Evolutionary conservation across 352 stramenopile species (phyloP).

Genomic region (Lagenidium giganteum): DNA sequence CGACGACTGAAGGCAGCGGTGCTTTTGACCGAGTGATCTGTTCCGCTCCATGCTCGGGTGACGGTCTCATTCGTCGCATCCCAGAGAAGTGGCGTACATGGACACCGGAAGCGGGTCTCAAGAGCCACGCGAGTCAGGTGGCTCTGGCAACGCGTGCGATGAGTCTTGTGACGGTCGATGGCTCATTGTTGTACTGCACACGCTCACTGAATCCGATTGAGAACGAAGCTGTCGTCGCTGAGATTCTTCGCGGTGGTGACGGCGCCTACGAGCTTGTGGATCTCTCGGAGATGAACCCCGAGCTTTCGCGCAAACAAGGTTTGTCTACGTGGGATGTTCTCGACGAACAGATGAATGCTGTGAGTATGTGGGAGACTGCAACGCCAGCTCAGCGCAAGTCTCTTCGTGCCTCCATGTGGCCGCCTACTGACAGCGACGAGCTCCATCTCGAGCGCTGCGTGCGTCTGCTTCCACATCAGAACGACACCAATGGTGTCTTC

Average conservation of each 20-base stretch:
- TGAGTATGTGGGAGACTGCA: constrained; percentile 47
- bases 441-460: constrained; percentile 90
- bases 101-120: constrained; percentile 39
- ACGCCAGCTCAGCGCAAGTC: constrained; percentile 43
- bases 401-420: constrained; percentile 81
- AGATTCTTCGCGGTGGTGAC: constrained; percentile 46
- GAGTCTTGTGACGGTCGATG: constrained; percentile 39
- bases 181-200: constrained; percentile 65
- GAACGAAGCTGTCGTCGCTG: constrained; percentile 79
- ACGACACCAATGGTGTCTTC: constrained; percentile 98
- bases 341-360: constrained; percentile 31
- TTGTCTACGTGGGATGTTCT: constrained; percentile 53
- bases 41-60: constrained; percentile 72
- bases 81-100: constrained; percentile 80
- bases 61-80: constrained; percentile 72
- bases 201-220: constrained; percentile 81
- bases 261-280: constrained; percentile 62
- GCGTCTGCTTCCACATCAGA: constrained; percentile 95
- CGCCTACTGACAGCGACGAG: constrained; percentile 49
- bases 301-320: constrained; percentile 34
- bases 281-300: constrained; percentile 26
- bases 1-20: constrained; percentile 2
- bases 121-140: constrained; percentile 64
- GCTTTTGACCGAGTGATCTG: constrained; percentile 76
- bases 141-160: constrained; percentile 72